phyloP scores from a whole-genome alignment of 2,329 filamentous ascomycete species.

The Arthrobotrys musiformis region DNA sequence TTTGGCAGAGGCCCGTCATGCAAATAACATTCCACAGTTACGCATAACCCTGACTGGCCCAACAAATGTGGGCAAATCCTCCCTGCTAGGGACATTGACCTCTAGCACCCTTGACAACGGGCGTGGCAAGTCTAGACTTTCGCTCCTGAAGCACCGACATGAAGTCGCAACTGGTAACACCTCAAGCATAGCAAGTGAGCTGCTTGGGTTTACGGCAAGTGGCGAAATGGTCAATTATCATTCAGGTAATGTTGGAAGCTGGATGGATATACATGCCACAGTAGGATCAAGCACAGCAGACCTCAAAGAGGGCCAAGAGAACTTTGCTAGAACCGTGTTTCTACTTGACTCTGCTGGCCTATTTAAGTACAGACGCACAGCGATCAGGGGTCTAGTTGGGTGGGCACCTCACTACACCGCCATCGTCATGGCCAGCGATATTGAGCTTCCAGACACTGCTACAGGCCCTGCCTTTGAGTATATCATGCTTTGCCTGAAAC shows the following conservation, averaged over 20 bases:
- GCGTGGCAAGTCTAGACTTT: conserved; percentile 86
- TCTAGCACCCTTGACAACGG: conserved; percentile 92
- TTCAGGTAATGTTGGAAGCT: conserved; percentile 85
- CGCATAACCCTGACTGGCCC: conserved; percentile 88
- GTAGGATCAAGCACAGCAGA: conserved; percentile 64
- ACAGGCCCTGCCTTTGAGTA: conserved; percentile 66
- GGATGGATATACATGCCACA: conserved; percentile 90
- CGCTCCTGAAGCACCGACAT: conserved; percentile 89
- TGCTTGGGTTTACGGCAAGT: conserved; percentile 79
- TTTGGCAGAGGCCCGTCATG: conserved; percentile 28
- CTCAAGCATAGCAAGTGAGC: conserved; percentile 91
- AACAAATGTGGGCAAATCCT: conserved; percentile 92
- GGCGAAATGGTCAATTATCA: conserved; percentile 80
- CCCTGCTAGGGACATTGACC: conserved; percentile 84
- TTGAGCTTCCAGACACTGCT: conserved; percentile 74
- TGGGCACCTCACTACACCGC: conserved; percentile 96
- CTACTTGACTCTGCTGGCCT: conserved; percentile 93
- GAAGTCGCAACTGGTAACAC: conserved; percentile 92
- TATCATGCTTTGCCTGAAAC: conserved; percentile 82
- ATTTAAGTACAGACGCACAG: conserved; percentile 87
- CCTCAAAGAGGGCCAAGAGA: conserved; percentile 41
- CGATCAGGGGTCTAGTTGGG: conserved; percentile 86
- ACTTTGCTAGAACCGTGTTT: conserved; percentile 80
- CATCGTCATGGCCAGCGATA: conserved; percentile 85
- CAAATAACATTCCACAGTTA: conserved; percentile 71